Evolutionary conservation across 352 stramenopile species (phyloP).

Genomic region (Phytopythium aichiense): DNA sequence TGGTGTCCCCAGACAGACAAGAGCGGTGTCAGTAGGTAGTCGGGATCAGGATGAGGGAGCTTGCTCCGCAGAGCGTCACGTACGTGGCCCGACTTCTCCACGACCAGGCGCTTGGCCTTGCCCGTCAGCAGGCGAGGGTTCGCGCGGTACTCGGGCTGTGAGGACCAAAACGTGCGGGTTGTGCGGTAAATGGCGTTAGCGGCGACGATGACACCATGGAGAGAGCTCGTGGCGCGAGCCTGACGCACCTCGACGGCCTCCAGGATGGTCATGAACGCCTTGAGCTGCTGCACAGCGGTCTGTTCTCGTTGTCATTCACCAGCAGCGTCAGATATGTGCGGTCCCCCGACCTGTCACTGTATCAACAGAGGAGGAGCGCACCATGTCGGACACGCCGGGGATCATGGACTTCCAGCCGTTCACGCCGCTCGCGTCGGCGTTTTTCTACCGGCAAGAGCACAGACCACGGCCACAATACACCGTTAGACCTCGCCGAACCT

Average conservation of each 20-base stretch:
- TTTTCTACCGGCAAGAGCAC: conserved; percentile 45
- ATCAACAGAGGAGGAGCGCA: conserved; percentile 14
- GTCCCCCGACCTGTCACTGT: background rate
- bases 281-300: conserved; percentile 84
- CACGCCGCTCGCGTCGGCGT: conserved; percentile 58
- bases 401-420: conserved; percentile 82
- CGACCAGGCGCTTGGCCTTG: conserved; percentile 81
- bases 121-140: conserved; percentile 78
- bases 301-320: conserved; percentile 12
- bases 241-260: conserved; percentile 61
- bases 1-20: background rate
- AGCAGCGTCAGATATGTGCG: background rate
- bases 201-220: background rate
- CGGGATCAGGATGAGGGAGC: no score
- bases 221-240: background rate
- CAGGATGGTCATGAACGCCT: conserved; percentile 75
- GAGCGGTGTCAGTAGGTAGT: background rate
- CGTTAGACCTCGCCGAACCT: background rate
- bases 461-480: background rate
- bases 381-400: conserved; percentile 73
- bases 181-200: background rate
- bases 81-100: conserved; percentile 80
- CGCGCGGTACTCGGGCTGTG: conserved; percentile 56
- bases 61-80: conserved; percentile 1
- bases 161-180: background rate